Evolutionary conservation across 2,329 filamentous ascomycete species (phyloP).

Genomic region (Trichoderma oligosporum): DNA sequence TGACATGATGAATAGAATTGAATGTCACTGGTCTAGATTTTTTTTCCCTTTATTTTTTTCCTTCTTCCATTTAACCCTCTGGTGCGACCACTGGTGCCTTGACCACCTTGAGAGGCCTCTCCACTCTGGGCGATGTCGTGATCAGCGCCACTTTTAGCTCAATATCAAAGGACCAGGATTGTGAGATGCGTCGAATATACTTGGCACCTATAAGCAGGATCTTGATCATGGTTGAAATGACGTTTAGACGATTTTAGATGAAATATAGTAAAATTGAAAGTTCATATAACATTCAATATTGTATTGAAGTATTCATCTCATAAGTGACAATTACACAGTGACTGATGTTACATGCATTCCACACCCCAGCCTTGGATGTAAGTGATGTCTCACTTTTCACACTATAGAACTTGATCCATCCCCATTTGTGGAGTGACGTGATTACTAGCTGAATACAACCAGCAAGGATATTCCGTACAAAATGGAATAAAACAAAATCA

Average conservation of each 20-base stretch:
- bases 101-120: not conserved
- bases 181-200: not conserved
- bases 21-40: not conserved
- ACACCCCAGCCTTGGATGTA: not conserved
- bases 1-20: not conserved
- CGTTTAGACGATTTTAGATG: no score
- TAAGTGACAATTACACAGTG: no score
- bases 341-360: not conserved
- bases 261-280: no score
- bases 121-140: slow-evolving; percentile 20
- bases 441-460: slow-evolving; percentile 1
- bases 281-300: no score
- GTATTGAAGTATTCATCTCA: no score
- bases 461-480: not conserved
- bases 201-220: no score
- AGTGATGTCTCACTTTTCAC: not conserved
- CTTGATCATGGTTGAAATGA: no score
- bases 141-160: slow-evolving; percentile 20
- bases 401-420: not conserved
- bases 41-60: no score
- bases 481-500: not conserved
- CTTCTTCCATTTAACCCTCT: not conserved
- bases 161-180: slow-evolving; percentile 2
- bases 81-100: not conserved
- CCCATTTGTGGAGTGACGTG: slow-evolving; percentile 19